Evolutionary conservation across 23 red algal genomes (phyloP).

Genomic region (Cyanidioschyzon merolae): DNA sequence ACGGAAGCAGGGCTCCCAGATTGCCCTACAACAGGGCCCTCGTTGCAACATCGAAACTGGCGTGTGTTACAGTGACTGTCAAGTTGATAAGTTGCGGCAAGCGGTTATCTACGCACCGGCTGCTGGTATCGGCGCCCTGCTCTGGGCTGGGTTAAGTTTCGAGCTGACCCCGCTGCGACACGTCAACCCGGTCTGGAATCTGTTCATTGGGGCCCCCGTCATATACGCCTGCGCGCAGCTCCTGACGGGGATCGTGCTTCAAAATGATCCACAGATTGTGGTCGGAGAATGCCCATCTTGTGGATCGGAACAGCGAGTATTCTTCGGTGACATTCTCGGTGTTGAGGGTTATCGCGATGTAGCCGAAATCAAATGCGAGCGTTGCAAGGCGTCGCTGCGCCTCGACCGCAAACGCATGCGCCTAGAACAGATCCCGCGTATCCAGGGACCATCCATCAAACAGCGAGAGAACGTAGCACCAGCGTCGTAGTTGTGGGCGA

Average conservation of each 20-base stretch:
- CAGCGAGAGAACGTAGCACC: neutral
- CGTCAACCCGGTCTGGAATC: conserved; percentile 56
- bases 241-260: conserved; percentile 57
- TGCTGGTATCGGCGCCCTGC: conserved; percentile 42
- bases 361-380: conserved; percentile 70
- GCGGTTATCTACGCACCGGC: conserved; percentile 68
- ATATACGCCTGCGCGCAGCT: conserved; percentile 36
- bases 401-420: conserved; percentile 41
- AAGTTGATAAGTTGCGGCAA: conserved; percentile 52
- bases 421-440: conserved; percentile 39
- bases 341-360: conserved; percentile 40
- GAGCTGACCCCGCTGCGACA: conserved; percentile 78
- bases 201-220: conserved; percentile 60
- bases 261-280: conserved; percentile 50
- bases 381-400: conserved; percentile 64
- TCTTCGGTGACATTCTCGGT: conserved; percentile 74
- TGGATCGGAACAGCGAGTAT: conserved; percentile 42
- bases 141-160: conserved; percentile 61
- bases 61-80: conserved; percentile 63
- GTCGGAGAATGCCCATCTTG: conserved; percentile 89
- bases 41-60: conserved; percentile 57
- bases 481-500: no score
- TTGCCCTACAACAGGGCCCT: conserved; percentile 72
- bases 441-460: neutral
- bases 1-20: conserved; percentile 30